Percentiles rank a stretch among this genome's conserved stretches.
Conservation (phyloP, 2,329 filamentous ascomycete species). For the Phaeosphaeriaceae sp. region DNA sequence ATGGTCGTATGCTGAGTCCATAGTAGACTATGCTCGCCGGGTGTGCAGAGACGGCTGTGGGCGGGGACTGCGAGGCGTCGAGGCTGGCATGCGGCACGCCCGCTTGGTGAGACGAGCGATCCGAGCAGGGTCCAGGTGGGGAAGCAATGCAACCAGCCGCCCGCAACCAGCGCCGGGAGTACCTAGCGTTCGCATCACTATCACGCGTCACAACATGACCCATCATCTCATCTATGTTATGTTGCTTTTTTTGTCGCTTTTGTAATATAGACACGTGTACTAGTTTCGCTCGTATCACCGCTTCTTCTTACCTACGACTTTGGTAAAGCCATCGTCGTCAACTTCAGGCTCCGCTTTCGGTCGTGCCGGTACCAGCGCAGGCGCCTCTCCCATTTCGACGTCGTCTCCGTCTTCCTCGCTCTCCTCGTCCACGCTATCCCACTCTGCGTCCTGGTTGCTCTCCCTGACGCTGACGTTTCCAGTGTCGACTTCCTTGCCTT, state of each 20-base stretch:
- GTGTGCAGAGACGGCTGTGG: constrained; percentile 5
- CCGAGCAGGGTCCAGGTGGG: constrained; percentile 2
- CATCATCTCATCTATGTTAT: neutral
- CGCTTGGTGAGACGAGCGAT: neutral
- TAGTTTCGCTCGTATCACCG: too few species aligned
- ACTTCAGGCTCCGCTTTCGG: constrained; percentile 47
- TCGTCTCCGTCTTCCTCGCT: constrained; percentile 52
- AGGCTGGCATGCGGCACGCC: neutral
- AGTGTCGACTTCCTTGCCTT: constrained; percentile 63
- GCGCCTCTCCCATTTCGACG: constrained; percentile 48
- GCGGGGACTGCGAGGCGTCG: neutral
- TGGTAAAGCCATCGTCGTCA: constrained; percentile 53
- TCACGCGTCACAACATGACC: neutral
- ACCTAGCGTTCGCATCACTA: neutral
- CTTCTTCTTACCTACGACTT: constrained; percentile 51
- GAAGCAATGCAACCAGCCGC: neutral
- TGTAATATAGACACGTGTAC: too few species aligned
- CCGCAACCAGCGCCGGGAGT: neutral
- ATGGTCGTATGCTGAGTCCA: constrained; percentile 98
- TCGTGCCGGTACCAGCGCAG: constrained; percentile 42
- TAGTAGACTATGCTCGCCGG: constrained; percentile 46
- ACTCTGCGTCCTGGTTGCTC: constrained; percentile 58
- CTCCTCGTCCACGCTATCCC: constrained; percentile 59
- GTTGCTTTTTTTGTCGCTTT: neutral
- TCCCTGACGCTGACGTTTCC: constrained; percentile 59